phyloP scores from a whole-genome alignment of 805 yeast genomes.

The Lipomyces mesembrius region DNA sequence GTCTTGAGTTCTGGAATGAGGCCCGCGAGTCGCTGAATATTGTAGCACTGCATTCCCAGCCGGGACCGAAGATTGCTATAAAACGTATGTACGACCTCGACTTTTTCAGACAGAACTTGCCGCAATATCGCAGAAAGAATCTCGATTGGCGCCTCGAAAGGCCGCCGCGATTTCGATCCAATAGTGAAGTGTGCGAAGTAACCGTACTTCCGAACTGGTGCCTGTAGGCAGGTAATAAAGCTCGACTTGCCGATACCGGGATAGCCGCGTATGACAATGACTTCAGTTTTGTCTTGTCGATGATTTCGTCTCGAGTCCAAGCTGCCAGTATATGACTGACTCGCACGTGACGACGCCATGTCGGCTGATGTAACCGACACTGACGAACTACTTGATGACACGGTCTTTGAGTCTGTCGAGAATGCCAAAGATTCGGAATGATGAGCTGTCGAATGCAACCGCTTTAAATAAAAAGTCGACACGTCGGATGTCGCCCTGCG shows the following conservation, averaged over 20 bases:
- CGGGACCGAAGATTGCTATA: slow-evolving; percentile 9
- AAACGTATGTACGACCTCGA: slow-evolving; percentile 16
- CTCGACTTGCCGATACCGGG: slow-evolving; percentile 36
- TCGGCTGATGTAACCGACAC: neutral
- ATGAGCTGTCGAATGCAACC: neutral
- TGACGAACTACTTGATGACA: neutral
- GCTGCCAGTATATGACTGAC: neutral
- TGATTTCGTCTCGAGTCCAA: neutral
- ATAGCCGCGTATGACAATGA: slow-evolving; percentile 28
- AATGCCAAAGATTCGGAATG: neutral
- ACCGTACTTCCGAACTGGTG: slow-evolving; percentile 28
- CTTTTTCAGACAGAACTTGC: slow-evolving; percentile 34
- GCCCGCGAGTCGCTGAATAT: slow-evolving; percentile 13
- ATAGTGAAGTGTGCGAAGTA: slow-evolving; percentile 12
- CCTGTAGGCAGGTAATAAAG: slow-evolving; percentile 23
- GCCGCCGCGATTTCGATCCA: neutral
- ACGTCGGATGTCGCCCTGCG: slow-evolving; percentile 1
- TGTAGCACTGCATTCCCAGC: slow-evolving; percentile 29
- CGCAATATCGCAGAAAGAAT: slow-evolving; percentile 20
- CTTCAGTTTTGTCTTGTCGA: slow-evolving; percentile 19
- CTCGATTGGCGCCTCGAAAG: slow-evolving; percentile 26
- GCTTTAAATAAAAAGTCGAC: neutral
- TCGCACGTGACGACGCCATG: neutral
- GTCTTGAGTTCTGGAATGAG: slow-evolving; percentile 27
- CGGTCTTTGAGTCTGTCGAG: neutral